Conservation (phyloP, 1,139 yeast species). For the Hanseniaspora uvarum region DNA sequence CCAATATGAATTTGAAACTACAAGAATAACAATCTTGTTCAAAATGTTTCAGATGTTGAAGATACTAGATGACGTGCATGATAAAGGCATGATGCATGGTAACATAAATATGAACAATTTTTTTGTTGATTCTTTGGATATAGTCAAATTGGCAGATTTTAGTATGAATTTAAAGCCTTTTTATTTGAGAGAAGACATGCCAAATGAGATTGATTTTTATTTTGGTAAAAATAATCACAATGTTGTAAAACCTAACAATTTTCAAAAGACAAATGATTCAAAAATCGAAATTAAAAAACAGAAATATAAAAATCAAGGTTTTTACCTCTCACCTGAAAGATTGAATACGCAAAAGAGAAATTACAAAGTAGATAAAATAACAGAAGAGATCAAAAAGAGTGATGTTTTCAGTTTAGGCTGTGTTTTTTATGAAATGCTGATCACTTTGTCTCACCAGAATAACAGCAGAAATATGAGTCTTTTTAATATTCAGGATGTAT, state of each 20-base stretch:
- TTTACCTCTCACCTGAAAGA: slow-evolving; percentile 90
- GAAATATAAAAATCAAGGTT: slow-evolving; percentile 42
- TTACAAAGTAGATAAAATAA: slow-evolving; percentile 26
- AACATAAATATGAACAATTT: slow-evolving; percentile 87
- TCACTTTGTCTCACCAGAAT: slow-evolving; percentile 22
- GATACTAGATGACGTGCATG: slow-evolving; percentile 56
- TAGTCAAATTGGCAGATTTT: slow-evolving; percentile 76
- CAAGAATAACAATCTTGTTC: slow-evolving; percentile 57
- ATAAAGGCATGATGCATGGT: slow-evolving; percentile 60
- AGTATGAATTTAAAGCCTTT: slow-evolving; percentile 70
- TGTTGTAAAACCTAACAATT: not conserved
- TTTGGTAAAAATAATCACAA: slow-evolving; percentile 39
- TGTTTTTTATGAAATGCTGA: slow-evolving; percentile 76
- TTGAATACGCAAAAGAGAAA: slow-evolving; percentile 37
- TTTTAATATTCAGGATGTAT: slow-evolving; percentile 76
- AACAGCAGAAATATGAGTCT: slow-evolving; percentile 65
- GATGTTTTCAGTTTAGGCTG: slow-evolving; percentile 90
- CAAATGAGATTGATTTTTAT: slow-evolving; percentile 84
- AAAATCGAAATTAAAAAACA: not conserved
- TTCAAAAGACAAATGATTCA: not conserved
- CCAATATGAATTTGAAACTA: slow-evolving; percentile 48
- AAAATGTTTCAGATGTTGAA: slow-evolving; percentile 66
- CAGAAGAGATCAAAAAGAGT: slow-evolving; percentile 33
- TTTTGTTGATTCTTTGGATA: slow-evolving; percentile 78
- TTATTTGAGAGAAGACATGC: slow-evolving; percentile 82